Conservation (phyloP, 495 filamentous ascomycete species). For the Platismatia glauca region DNA sequence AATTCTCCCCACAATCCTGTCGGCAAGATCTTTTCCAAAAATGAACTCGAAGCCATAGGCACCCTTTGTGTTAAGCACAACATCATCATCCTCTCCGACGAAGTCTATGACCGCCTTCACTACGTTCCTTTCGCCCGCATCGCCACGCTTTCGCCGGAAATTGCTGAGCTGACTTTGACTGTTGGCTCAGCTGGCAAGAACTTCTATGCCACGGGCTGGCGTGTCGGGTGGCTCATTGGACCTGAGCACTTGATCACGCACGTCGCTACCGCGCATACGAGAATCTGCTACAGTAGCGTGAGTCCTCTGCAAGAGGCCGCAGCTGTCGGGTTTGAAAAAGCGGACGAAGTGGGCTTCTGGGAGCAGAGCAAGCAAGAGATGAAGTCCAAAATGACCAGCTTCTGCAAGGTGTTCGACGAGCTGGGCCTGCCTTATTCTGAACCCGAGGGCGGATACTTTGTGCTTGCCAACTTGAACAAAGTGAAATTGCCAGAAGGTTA, state of each 20-base stretch:
- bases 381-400: slow-evolving; percentile 76
- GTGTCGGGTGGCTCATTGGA: slow-evolving; percentile 91
- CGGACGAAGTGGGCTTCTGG: slow-evolving; percentile 82
- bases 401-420: slow-evolving; percentile 84
- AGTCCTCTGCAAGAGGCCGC: slow-evolving; percentile 91
- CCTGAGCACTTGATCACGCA: slow-evolving; percentile 84
- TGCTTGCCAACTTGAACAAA: slow-evolving; percentile 81
- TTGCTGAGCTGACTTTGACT: slow-evolving; percentile 78
- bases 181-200: slow-evolving; percentile 95
- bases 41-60: slow-evolving; percentile 78
- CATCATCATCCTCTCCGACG: slow-evolving; percentile 91
- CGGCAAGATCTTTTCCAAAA: slow-evolving; percentile 81
- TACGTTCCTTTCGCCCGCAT: slow-evolving; percentile 92
- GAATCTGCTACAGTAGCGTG: slow-evolving; percentile 92
- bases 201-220: slow-evolving; percentile 96
- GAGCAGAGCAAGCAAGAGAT: slow-evolving; percentile 74
- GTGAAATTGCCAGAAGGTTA: slow-evolving; percentile 75
- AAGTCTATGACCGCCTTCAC: slow-evolving; percentile 91
- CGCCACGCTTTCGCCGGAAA: slow-evolving; percentile 77
- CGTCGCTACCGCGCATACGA: slow-evolving; percentile 83
- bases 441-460: slow-evolving; percentile 94
- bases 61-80: slow-evolving; percentile 87
- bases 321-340: slow-evolving; percentile 91
- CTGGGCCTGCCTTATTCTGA: slow-evolving; percentile 84
- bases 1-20: slow-evolving; percentile 91